A percentile compares a stretch with the other conserved stretches of the same genome.
These are phyloP conservation scores for Leishmania amazonensis DNA, from an alignment of 208 protist genomes.

Conservation along the genomic window DNA sequence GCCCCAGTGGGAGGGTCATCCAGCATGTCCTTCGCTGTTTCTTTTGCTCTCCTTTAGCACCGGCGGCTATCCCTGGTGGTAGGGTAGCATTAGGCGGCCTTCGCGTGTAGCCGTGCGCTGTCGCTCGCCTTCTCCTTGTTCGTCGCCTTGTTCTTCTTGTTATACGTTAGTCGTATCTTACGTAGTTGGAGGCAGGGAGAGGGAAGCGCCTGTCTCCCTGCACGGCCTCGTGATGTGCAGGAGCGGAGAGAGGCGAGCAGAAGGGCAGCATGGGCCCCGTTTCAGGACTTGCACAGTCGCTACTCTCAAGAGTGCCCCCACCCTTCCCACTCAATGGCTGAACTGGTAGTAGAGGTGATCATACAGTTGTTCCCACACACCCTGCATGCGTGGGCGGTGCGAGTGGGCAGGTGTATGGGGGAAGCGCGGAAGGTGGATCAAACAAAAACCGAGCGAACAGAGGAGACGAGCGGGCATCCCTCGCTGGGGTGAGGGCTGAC, in stretches of 20 bases:
- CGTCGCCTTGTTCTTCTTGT: background rate
- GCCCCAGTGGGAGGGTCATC: background rate
- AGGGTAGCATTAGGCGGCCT: background rate
- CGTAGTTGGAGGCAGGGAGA: background rate
- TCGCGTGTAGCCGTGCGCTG: background rate
- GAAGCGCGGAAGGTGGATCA: background rate
- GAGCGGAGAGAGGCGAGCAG: background rate
- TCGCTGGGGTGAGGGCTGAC: background rate
- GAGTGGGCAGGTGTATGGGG: background rate
- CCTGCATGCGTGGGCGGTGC: background rate
- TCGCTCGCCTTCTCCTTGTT: background rate
- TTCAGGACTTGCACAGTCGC: background rate
- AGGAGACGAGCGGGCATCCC: background rate
- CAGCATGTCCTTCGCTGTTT: background rate
- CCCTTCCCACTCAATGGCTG: background rate
- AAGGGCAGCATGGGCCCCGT: background rate
- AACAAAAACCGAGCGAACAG: background rate
- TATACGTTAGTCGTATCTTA: slow-evolving; percentile 1
- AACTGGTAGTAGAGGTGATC: background rate
- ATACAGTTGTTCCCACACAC: background rate
- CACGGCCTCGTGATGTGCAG: background rate
- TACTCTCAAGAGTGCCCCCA: background rate
- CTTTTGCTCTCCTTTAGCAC: background rate
- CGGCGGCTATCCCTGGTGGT: background rate
- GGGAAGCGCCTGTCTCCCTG: background rate